Evolutionary conservation across 1,139 yeast species (phyloP).

Genomic region (Kodamaea arcana): DNA sequence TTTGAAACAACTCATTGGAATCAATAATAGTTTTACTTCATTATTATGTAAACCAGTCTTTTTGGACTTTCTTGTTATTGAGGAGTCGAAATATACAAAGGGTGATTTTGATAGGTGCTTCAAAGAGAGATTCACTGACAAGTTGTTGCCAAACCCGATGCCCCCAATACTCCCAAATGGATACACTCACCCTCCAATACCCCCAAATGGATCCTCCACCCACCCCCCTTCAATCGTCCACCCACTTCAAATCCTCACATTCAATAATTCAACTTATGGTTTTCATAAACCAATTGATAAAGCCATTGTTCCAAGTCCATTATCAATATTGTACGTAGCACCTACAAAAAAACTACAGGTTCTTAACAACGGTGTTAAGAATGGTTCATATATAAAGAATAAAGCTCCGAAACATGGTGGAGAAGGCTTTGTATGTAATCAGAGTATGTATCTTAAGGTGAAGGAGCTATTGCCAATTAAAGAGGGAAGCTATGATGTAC

Average conservation of each 20-base stretch:
- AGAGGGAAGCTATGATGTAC: conserved; percentile 18
- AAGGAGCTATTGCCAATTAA: not conserved
- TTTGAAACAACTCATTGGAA: conserved; percentile 57
- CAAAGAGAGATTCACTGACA: conserved; percentile 23
- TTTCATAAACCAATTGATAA: conserved; percentile 21
- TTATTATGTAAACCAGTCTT: conserved; percentile 40
- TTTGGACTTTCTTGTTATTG: conserved; percentile 54
- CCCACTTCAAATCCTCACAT: conserved; percentile 19
- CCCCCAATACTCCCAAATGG: too few relatives aligned
- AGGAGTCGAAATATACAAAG: conserved; percentile 24
- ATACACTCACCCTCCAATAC: too few relatives aligned
- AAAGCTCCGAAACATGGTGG: conserved; percentile 45
- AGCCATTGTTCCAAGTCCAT: conserved; percentile 29
- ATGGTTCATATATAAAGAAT: conserved; percentile 46
- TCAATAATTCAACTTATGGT: conserved; percentile 19
- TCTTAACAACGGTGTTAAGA: conserved; percentile 50
- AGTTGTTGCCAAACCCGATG: too few relatives aligned
- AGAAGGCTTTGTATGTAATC: conserved; percentile 38
- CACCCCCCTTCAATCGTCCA: conserved; percentile 10
- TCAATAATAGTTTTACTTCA: conserved; percentile 50
- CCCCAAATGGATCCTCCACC: not conserved
- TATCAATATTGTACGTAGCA: conserved; percentile 32
- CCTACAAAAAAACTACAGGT: conserved; percentile 31
- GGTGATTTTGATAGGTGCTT: conserved; percentile 55
- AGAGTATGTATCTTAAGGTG: conserved; percentile 2